Base-by-base conservation (phyloP, 805 yeast genomes). In the Lipomyces chichibuensis region DNA sequence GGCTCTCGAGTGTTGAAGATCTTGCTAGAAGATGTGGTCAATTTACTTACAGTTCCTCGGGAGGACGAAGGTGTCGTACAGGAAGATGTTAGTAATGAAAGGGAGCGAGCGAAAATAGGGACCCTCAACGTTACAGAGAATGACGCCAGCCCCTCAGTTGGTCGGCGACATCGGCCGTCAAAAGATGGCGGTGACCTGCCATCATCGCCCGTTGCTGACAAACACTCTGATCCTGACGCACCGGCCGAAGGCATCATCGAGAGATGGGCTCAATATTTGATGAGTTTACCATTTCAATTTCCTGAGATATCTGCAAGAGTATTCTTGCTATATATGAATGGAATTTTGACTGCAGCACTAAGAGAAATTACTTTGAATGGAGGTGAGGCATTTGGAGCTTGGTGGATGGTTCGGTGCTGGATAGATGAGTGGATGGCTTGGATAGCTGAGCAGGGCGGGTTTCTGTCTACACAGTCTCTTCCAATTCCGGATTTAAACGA, bases 391-490 rank as follows among this genome's bases (percentile, higher is more conserved):
- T 88, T 89, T 74, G 87, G 87, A 9, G 84, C 87, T 2, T 90
- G 94, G 94, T 89, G 92, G 91, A 82, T 85, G 56, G 80, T 88
- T 2, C 80, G 90, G 64, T 87, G 92, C 75, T 90, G 94, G 92
- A 79, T 87, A 6, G 91, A 88, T 73, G 94, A 89, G 73, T 89
- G 85, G 82, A 79, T 88, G 67, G 83, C 83, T 1, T 88, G 91
- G 87, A 78, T 84, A 65, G 87, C 88, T 32, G 92, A 88, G 73
- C 76, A 75, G 66, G 76, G 77, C 20, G 78, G 77, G 23, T 76
- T 76, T 60, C 60, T 78, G n/a, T 32, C 55, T 8, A 63, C 66
- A 13, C 66, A 67, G 7, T 65, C 25, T 56, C 51, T 64, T 13
- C 65, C 69, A 9, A 37, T 53, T 20, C 55, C 46, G 17, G 66